These are phyloP conservation scores for Omphalotus guepiniiformis DNA, from an alignment of 768 basidiomycete species.

Conservation along the genomic window DNA sequence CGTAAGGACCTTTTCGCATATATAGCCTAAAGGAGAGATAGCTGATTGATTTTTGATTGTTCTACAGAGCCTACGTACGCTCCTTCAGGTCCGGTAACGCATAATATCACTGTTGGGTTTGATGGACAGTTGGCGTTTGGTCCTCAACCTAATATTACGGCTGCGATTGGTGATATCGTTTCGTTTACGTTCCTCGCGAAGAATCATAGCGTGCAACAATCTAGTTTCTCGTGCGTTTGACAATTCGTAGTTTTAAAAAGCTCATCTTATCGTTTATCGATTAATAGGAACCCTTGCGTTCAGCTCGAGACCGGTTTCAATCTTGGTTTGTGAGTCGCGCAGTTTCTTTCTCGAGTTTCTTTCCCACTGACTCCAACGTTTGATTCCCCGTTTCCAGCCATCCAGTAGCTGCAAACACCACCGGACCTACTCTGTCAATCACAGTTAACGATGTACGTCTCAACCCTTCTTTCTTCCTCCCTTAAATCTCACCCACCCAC, in stretches of 20 bases:
- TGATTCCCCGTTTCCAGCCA: constrained; percentile 23
- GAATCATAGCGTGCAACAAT: constrained; percentile 46
- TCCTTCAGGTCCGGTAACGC: constrained; percentile 23
- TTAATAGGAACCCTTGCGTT: constrained; percentile 5
- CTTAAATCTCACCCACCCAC: background rate
- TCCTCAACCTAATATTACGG: constrained; percentile 34
- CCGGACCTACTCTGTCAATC: constrained; percentile 40
- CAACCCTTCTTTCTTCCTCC: background rate
- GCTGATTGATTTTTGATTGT: constrained; percentile 3
- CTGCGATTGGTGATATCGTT: constrained; percentile 39
- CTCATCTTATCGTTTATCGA: background rate
- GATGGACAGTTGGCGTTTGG: constrained; percentile 30
- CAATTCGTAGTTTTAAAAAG: no score
- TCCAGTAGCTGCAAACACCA: constrained; percentile 37
- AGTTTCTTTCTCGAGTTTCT: background rate
- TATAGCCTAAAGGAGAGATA: background rate
- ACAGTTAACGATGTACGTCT: constrained; percentile 40
- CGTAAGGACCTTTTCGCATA: constrained; percentile 21
- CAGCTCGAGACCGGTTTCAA: constrained; percentile 20
- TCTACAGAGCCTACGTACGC: constrained; percentile 17
- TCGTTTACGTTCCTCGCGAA: constrained; percentile 41
- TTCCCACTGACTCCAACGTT: background rate
- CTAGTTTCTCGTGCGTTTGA: constrained; percentile 27
- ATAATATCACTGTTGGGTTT: constrained; percentile 36
- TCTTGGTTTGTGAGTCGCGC: constrained; percentile 38